A percentile compares a stretch with the other conserved stretches of the same genome.
Conservation (phyloP, 2,329 filamentous ascomycete genomes). For the Hymenoscyphus fraxineus region DNA sequence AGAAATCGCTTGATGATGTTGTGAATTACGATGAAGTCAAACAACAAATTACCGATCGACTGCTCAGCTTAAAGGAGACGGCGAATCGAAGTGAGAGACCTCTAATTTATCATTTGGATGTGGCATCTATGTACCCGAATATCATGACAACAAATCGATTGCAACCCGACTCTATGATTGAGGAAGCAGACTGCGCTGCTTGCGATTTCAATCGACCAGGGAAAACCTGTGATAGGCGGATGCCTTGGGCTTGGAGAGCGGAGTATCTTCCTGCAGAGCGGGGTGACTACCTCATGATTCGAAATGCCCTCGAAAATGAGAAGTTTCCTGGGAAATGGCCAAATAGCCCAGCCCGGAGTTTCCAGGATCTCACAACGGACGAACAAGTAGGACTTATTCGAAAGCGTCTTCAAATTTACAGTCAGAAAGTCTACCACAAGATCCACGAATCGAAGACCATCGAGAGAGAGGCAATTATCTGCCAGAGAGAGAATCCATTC, state of each 20-base stretch:
- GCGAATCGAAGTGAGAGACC: slow-evolving; percentile 83
- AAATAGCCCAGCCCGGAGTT: slow-evolving; percentile 66
- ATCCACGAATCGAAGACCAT: slow-evolving; percentile 94
- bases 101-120: slow-evolving; percentile 95
- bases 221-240: slow-evolving; percentile 89
- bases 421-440: slow-evolving; percentile 99
- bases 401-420: slow-evolving; percentile 87
- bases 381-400: slow-evolving; percentile 78
- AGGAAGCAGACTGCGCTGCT: slow-evolving; percentile 91
- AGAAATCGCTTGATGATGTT: slow-evolving; percentile 75
- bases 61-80: slow-evolving; percentile 71
- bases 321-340: slow-evolving; percentile 78
- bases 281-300: slow-evolving; percentile 99
- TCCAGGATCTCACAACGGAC: slow-evolving; percentile 75
- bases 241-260: slow-evolving; percentile 98
- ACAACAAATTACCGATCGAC: slow-evolving; percentile 68
- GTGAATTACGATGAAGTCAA: slow-evolving; percentile 82
- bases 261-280: slow-evolving; percentile 94
- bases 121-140: slow-evolving; percentile 99
- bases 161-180: slow-evolving; percentile 98
- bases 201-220: slow-evolving; percentile 98
- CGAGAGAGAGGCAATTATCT: slow-evolving; percentile 93
- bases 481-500: slow-evolving; percentile 95
- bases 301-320: slow-evolving; percentile 86
- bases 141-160: slow-evolving; percentile 99